Conservation (phyloP, 306 rosid species). For the Cucumis melo region DNA sequence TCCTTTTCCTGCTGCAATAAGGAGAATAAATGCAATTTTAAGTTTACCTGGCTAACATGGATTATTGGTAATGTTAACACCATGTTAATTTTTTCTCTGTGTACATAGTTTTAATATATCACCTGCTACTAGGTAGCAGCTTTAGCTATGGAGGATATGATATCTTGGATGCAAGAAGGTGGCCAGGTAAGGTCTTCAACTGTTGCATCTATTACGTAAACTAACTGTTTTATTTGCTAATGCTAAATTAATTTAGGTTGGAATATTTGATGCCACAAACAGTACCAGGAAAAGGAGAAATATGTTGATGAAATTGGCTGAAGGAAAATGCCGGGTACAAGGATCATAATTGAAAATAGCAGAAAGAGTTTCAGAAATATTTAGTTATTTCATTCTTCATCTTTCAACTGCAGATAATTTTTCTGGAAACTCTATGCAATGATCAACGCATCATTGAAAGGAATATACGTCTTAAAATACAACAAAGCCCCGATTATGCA, state of each 20-base stretch:
- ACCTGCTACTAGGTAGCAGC: conserved; percentile 99
- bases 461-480: conserved; percentile 91
- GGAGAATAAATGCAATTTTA: not conserved
- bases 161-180: conserved; percentile 99
- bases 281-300: conserved; percentile 69
- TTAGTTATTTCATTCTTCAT: conserved; percentile 8
- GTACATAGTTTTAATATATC: conserved; percentile 87
- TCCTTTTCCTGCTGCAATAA: not conserved
- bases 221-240: conserved; percentile 9
- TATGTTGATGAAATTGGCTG: conserved; percentile 98
- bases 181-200: conserved; percentile 68
- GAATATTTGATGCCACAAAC: conserved; percentile 98
- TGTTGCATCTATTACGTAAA: not conserved
- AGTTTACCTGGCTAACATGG: conserved; percentile 10
- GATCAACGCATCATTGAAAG: conserved; percentile 85
- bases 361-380: not conserved
- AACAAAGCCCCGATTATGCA: conserved; percentile 99
- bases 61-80: conserved; percentile 39
- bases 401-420: conserved; percentile 56
- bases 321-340: conserved; percentile 94
- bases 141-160: conserved; percentile 96
- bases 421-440: conserved; percentile 92
- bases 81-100: conserved; percentile 45
- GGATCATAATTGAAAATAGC: not conserved
- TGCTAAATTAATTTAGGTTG: conserved; percentile 49